Percentiles rank a stretch among this genome's conserved stretches.
Conservation (phyloP, 495 filamentous ascomycete genomes). For the Oidiodendron maius region DNA sequence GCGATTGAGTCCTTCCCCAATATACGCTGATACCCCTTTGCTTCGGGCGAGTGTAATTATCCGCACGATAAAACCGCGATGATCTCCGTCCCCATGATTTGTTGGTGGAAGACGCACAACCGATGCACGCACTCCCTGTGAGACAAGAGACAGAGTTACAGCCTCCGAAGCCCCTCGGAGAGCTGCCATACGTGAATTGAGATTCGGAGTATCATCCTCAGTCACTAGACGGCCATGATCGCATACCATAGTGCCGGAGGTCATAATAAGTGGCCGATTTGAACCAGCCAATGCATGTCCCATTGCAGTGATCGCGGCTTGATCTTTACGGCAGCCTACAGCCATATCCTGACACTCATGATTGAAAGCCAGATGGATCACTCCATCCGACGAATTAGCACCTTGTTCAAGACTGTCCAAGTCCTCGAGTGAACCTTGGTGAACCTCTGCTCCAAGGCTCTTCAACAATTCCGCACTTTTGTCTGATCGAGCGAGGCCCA, state of each 20-base stretch:
- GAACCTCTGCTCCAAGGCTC: constrained; percentile 26
- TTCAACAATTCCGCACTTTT: constrained; percentile 24
- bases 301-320: constrained; percentile 32
- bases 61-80: constrained; percentile 28
- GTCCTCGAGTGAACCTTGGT: constrained; percentile 33
- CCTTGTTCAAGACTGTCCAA: constrained; percentile 29
- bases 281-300: constrained; percentile 22
- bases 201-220: constrained; percentile 22
- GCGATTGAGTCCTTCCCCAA: constrained; percentile 36
- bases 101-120: constrained; percentile 37
- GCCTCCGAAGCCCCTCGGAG: constrained; percentile 27
- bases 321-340: constrained; percentile 26
- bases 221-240: constrained; percentile 25
- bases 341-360: constrained; percentile 35
- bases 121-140: constrained; percentile 28
- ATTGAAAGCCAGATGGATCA: constrained; percentile 42
- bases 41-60: constrained; percentile 27
- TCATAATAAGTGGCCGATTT: constrained; percentile 35
- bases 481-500: constrained; percentile 37
- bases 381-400: constrained; percentile 31
- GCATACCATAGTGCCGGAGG: constrained; percentile 33
- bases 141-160: constrained; percentile 21
- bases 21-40: constrained; percentile 31
- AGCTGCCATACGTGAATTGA: neutral
- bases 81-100: constrained; percentile 34